Base-by-base conservation (phyloP, 352 stramenopile species). In the Globisporangium solare region DNA sequence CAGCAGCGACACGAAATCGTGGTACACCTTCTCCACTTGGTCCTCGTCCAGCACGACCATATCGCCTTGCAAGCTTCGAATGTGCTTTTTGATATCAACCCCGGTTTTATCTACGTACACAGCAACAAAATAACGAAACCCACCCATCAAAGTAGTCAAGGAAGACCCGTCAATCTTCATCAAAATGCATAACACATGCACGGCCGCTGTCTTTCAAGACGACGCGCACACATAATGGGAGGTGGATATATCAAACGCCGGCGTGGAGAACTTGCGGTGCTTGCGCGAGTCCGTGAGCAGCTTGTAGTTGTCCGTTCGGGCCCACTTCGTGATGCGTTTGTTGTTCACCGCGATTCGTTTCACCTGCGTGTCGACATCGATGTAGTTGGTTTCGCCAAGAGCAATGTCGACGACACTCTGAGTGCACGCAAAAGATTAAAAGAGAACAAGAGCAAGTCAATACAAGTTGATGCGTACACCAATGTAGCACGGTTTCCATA, bases 211-310 rank as follows among this genome's bases (percentile, higher is more conserved):
- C 6, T 60, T 27, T 67, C 60, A 86, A 8, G 66, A 88, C 8
- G 81, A 37, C 48, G 66, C 61, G 62, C 71, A 88, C 18, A 74
- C 32, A 60, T 67, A 60, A 47, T 53, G 53, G 66, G 68, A 64
- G 58, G 55, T 76, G 82, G 79, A 92, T 92, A 92, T 94, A 79
- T 93, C 76, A 50, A 95, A 95, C 22, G 86, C 86, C n/a, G 72
- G 66, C 0, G 83, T 82, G 53, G 75, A 58, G 31, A 79, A 76
- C 55, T 71, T 66, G 39, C 62, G 54, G 1, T 71, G 67, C 32
- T 82, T 66, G 31, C 68, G 74, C 22, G 72, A 71, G 47, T 91
- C 79, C 56, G 74, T 82, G 53, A 91, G 90, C 13, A 65, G 50
- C 59, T 92, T 89, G 82, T 94, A 95, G 72, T 81, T 94, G 54